Conservation (phyloP, 441 rosid species). For the Jatropha multifida region DNA sequence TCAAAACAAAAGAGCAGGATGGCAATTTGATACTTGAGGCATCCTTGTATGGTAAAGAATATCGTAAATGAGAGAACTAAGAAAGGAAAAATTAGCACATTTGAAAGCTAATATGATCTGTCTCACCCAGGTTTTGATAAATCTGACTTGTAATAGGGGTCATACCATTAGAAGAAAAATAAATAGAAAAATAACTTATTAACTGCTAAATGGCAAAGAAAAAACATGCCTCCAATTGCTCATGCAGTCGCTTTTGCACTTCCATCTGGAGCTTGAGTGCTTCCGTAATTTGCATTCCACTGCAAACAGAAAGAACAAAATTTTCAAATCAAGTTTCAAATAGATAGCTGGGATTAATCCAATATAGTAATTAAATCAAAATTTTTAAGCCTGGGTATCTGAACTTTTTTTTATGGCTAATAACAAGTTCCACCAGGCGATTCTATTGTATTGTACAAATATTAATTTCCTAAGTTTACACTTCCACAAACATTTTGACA, state of each 20-base stretch:
- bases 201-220: constrained; percentile 24
- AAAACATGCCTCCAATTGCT: constrained; percentile 88
- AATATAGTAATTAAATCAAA: not conserved
- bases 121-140: not conserved
- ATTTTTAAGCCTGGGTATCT: not conserved
- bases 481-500: constrained; percentile 8
- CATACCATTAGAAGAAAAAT: not conserved
- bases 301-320: constrained; percentile 35
- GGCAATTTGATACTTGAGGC: not conserved
- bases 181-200: not conserved
- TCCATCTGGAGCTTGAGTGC: constrained; percentile 98
- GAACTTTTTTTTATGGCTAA: not conserved
- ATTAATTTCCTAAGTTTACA: not conserved
- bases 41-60: not conserved
- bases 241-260: constrained; percentile 91
- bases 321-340: constrained; percentile 10
- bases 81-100: not conserved
- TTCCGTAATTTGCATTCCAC: constrained; percentile 97
- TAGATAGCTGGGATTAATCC: constrained; percentile 10
- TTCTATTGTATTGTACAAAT: not conserved
- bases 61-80: not conserved
- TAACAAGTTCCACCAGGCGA: not conserved
- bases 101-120: constrained; percentile 4
- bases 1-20: not conserved
- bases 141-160: not conserved